Conservation (phyloP, 2,329 filamentous ascomycete species). For the Bipolaris oryzae region DNA sequence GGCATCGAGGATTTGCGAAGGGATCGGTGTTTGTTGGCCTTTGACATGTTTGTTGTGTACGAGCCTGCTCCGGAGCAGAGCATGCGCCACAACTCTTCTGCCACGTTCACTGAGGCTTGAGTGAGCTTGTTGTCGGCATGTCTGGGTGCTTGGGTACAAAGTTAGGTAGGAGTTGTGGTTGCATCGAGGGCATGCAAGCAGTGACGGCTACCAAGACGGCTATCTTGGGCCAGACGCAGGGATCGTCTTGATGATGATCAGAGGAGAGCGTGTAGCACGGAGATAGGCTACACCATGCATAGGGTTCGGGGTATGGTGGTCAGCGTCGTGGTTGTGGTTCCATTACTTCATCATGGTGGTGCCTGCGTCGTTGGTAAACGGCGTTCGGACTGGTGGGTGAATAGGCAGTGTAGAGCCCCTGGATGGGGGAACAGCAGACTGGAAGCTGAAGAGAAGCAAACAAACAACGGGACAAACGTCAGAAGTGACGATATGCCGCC, state of each 20-base stretch:
- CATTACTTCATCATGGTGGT: slow-evolving; percentile 16
- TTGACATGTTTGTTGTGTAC: not conserved
- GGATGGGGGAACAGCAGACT: slow-evolving; percentile 16
- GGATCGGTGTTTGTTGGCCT: slow-evolving; percentile 1
- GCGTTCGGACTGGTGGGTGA: not conserved
- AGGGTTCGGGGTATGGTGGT: not conserved
- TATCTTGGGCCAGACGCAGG: not conserved
- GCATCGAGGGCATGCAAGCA: not conserved
- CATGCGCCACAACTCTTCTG: slow-evolving; percentile 3
- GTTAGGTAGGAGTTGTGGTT: not conserved
- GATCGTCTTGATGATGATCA: not conserved
- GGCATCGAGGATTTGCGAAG: slow-evolving; percentile 10
- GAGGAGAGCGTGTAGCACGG: not conserved
- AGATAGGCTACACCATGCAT: not conserved
- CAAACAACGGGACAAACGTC: slow-evolving; percentile 22
- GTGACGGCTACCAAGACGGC: not conserved
- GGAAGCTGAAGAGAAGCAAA: slow-evolving; percentile 21
- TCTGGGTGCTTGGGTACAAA: not conserved
- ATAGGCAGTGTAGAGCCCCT: not conserved
- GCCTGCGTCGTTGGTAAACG: slow-evolving; percentile 23
- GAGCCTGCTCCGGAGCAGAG: not conserved
- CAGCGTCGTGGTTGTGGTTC: not conserved
- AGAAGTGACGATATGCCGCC: slow-evolving; percentile 27
- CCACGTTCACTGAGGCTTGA: not conserved
- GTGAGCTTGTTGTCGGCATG: not conserved